phyloP scores from a whole-genome alignment of 306 rosid genomes.

The Crotalaria pallida region DNA sequence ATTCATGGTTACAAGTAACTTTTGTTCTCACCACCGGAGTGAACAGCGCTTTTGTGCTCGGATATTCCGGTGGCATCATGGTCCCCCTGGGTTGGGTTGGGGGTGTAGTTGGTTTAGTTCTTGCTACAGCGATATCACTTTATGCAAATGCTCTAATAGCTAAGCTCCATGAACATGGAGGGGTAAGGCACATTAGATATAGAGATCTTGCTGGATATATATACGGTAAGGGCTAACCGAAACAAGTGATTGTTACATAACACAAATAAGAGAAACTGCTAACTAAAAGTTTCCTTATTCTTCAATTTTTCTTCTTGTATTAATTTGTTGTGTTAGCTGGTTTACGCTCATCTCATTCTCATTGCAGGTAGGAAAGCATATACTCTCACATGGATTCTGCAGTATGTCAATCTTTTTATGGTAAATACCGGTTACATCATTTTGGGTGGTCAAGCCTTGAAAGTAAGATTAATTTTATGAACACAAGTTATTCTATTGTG shows the following conservation, averaged over 20 bases:
- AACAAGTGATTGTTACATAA: background rate
- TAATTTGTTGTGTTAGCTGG: background rate
- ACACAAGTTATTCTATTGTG: background rate
- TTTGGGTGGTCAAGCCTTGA: conserved; percentile 87
- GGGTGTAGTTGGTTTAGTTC: conserved; percentile 69
- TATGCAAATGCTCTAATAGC: conserved; percentile 78
- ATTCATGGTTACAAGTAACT: conserved; percentile 90
- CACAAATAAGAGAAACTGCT: too few species aligned
- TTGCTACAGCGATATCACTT: conserved; percentile 59
- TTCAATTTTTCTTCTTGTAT: background rate
- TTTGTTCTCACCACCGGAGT: conserved; percentile 87
- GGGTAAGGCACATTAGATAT: conserved; percentile 83
- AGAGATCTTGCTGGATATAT: conserved; percentile 88
- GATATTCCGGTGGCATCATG: conserved; percentile 81
- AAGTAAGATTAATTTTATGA: conserved; percentile 41
- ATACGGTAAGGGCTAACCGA: conserved; percentile 49
- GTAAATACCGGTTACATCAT: conserved; percentile 82
- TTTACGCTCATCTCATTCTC: conserved; percentile 2
- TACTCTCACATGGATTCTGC: too few species aligned
- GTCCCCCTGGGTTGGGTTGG: conserved; percentile 78
- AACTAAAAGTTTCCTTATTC: too few species aligned
- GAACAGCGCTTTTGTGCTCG: conserved; percentile 91
- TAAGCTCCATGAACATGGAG: conserved; percentile 77
- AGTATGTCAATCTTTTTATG: too few species aligned
- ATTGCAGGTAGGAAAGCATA: too few species aligned